Conservation (phyloP, 169 alveolate species). For the Eimeria falciformis region DNA sequence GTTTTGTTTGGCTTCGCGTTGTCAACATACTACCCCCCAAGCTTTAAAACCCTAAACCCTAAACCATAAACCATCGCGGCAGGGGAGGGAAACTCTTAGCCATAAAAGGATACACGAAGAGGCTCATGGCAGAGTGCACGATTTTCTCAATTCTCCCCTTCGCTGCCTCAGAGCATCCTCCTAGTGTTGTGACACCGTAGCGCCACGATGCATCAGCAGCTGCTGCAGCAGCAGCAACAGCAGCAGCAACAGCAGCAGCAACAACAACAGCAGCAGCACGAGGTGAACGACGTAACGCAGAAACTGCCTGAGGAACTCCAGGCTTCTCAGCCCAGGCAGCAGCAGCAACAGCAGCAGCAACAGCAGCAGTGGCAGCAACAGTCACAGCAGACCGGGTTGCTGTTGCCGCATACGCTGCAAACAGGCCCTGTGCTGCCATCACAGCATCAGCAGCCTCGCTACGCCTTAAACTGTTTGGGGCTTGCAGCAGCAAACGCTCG, state of each 20-base stretch:
- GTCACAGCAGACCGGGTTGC: background rate
- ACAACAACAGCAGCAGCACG: background rate
- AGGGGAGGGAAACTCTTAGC: background rate
- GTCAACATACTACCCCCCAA: too few relatives aligned
- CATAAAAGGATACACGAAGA: background rate
- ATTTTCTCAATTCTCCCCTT: background rate
- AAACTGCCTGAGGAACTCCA: background rate
- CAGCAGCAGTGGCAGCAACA: conserved; percentile 46
- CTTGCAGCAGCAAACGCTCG: conserved; percentile 28
- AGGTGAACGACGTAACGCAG: background rate
- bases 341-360: conserved; percentile 24
- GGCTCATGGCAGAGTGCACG: conserved; percentile 3
- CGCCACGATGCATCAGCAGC: conserved; percentile 54
- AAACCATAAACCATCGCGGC: background rate
- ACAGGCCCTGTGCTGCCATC: background rate
- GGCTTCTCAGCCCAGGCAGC: too few relatives aligned
- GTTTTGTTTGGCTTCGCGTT: background rate
- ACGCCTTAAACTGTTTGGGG: conserved; percentile 6
- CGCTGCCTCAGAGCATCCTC: background rate
- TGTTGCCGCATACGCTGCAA: background rate
- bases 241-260: conserved; percentile 55
- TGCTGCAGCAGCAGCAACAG: conserved; percentile 23
- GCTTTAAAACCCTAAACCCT: conserved; percentile 55
- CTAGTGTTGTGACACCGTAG: too few relatives aligned
- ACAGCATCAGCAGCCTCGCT: conserved; percentile 31